Evolutionary conservation across 441 rosid species (phyloP).

Genomic region (Corymbia citriodora): DNA sequence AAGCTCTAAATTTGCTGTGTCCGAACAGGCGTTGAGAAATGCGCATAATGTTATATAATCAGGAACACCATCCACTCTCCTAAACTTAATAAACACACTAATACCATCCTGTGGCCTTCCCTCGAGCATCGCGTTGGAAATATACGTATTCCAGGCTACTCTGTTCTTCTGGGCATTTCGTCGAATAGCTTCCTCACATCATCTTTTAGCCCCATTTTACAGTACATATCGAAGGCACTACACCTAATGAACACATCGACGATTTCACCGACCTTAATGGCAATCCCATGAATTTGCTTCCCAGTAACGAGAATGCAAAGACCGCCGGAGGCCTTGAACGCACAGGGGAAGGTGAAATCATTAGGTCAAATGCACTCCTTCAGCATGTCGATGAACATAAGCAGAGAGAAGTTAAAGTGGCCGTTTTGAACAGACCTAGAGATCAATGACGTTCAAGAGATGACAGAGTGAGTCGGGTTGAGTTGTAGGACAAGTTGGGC

Average conservation of each 20-base stretch:
- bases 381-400: slow-evolving; percentile 48
- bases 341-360: slow-evolving; percentile 83
- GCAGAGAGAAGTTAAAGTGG: slow-evolving; percentile 43
- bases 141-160: slow-evolving; percentile 70
- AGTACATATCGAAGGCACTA: slow-evolving; percentile 79
- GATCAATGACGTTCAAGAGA: slow-evolving; percentile 73
- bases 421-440: slow-evolving; percentile 61
- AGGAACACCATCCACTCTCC: slow-evolving; percentile 47
- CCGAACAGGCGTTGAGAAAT: slow-evolving; percentile 67
- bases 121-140: slow-evolving; percentile 59
- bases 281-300: slow-evolving; percentile 55
- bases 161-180: slow-evolving; percentile 68
- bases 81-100: slow-evolving; percentile 46
- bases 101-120: slow-evolving; percentile 47
- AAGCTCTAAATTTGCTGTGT: slow-evolving; percentile 28
- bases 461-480: slow-evolving; percentile 57
- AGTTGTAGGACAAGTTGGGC: slow-evolving; percentile 54
- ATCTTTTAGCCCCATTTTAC: slow-evolving; percentile 34
- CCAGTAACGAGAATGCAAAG: slow-evolving; percentile 35
- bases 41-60: slow-evolving; percentile 69
- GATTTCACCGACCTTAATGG: slow-evolving; percentile 51
- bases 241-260: slow-evolving; percentile 62
- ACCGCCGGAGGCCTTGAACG: slow-evolving; percentile 61
- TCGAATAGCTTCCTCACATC: slow-evolving; percentile 69
- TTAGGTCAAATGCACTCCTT: slow-evolving; percentile 55